phyloP scores from a whole-genome alignment of 2,329 filamentous ascomycete genomes.

The Claviceps purpurea region DNA sequence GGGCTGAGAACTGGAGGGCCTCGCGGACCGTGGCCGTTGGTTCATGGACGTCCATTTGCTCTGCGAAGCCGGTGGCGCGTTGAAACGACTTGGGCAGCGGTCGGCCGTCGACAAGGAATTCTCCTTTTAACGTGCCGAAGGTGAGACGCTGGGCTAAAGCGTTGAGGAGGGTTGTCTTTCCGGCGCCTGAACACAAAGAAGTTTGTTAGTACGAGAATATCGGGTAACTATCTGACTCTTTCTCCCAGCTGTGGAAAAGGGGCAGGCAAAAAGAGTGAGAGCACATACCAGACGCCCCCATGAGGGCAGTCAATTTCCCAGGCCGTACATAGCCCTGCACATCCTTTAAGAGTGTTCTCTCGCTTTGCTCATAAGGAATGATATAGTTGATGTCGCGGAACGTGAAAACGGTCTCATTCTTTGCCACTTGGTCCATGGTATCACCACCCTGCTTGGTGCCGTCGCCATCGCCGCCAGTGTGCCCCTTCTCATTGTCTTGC shows the following conservation, averaged over 20 bases:
- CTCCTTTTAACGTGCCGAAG: conserved; percentile 62
- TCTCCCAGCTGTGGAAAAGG: too few species aligned
- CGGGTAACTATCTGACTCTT: too few species aligned
- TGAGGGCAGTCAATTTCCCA: conserved; percentile 65
- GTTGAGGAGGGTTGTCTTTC: conserved; percentile 65
- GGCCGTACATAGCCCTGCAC: conserved; percentile 78
- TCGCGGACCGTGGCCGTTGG: conserved; percentile 53
- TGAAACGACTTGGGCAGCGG: conserved; percentile 65
- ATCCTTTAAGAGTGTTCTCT: conserved; percentile 57
- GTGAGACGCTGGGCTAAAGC: conserved; percentile 62
- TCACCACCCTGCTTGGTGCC: conserved; percentile 10
- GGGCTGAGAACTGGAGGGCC: conserved; percentile 51
- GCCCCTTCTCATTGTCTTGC: conserved; percentile 6
- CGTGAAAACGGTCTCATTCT: conserved; percentile 47
- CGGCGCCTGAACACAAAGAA: conserved; percentile 23
- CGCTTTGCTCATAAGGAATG: conserved; percentile 43
- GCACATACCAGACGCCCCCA: conserved; percentile 42
- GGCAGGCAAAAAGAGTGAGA: background rate
- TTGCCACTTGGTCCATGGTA: conserved; percentile 36
- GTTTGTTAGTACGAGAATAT: background rate
- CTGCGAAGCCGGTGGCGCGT: conserved; percentile 57
- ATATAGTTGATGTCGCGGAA: conserved; percentile 37
- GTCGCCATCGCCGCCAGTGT: conserved; percentile 11
- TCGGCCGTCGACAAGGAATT: conserved; percentile 66
- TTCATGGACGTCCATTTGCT: conserved; percentile 57